Evolutionary conservation across 345 rosid genomes (phyloP).

Genomic region (Iberis pinnata): DNA sequence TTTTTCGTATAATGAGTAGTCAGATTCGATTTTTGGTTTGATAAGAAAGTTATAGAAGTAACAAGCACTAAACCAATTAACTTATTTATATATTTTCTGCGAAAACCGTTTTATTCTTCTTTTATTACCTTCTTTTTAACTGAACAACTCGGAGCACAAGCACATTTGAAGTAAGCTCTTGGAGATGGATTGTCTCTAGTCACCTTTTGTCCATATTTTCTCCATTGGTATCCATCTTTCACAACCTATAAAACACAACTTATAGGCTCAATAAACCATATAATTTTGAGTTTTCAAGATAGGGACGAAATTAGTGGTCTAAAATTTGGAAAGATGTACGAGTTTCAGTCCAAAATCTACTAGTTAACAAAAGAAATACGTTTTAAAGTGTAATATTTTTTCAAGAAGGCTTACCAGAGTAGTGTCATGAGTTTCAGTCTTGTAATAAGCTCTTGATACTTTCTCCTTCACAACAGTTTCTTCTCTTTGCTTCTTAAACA

Average conservation of each 20-base stretch:
- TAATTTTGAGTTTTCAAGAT: no score
- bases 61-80: no score
- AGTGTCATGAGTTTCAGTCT: constrained; percentile 68
- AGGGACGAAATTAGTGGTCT: no score
- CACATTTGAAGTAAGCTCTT: constrained; percentile 96
- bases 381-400: no score
- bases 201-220: constrained; percentile 98
- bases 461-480: constrained; percentile 64
- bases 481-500: constrained; percentile 68
- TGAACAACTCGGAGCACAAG: constrained; percentile 91
- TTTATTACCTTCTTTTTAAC: constrained; percentile 81
- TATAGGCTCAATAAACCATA: constrained; percentile 16
- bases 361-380: no score
- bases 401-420: constrained; percentile 50
- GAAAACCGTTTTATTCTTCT: not conserved
- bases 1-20: no score
- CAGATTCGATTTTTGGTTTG: no score
- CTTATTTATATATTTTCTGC: not conserved
- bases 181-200: constrained; percentile 98
- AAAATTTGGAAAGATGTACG: no score
- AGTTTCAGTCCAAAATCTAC: no score
- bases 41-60: no score
- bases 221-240: constrained; percentile 99
- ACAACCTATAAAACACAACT: constrained; percentile 48
- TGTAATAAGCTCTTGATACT: constrained; percentile 47